Evolutionary conservation across 495 filamentous ascomycete genomes (phyloP), one percentile per base, ranked within the genome.

Genomic region (Xylaria bambusicola): DNA sequence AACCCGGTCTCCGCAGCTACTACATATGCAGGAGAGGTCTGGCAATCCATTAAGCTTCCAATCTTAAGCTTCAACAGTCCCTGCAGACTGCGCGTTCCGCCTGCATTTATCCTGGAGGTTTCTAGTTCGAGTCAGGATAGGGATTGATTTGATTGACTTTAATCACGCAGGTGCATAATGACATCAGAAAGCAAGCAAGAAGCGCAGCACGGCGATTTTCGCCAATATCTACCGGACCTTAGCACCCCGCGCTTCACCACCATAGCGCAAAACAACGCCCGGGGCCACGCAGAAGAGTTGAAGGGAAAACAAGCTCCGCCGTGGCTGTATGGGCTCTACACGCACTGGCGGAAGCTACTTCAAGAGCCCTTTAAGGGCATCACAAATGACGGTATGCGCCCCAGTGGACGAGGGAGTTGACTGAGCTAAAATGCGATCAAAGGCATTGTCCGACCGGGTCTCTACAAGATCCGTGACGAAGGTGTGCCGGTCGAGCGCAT

Each of bases 351-450:
- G 62, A 81, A 86, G 60, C 70, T 89, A 40, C 75, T 84, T 56
- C 71, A 85, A 56, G 85, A 89, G 73, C 88, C 88, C 2, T 90
- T 86, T 65, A 85, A 84, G 73, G 88, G 88, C 3, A 77, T 91
- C 20, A 90, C 88, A 0, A 83, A 74, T 23, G 86, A 90, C 56
- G 88, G 88, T 85, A 73, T 41, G 71, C 58, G 8, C 21, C n/a
- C n/a, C n/a, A n/a, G n/a, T n/a, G n/a, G n/a, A n/a, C n/a, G n/a
- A 20, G n/a, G 4, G 17, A 40, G 18, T 4, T n/a, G n/a, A 17
- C 9, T 12, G 8, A 31, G 2, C 50, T 60, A 21, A 35, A 38
- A 3, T 15, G n/a, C 9, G 1, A 18, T 29, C n/a, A 24, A 64
- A 86, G 84, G 85, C 48, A 72, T 62, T 35, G 75, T 87, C 41